Base-by-base conservation (phyloP, 257 asterid genomes). In the Hygrophila difformis region DNA sequence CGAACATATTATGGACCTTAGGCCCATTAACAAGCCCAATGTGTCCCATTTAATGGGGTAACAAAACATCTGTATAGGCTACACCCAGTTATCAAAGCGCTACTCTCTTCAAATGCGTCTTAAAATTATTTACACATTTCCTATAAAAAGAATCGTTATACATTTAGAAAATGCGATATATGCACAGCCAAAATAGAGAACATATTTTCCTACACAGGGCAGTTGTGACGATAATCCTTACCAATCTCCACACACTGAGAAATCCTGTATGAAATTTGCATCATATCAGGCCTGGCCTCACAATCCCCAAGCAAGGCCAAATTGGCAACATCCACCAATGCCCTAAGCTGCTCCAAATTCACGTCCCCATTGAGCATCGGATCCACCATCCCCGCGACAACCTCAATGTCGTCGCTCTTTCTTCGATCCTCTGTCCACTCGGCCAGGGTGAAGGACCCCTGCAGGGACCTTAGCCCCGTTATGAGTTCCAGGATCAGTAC, bases 361-460 rank as follows among this genome's bases (percentile, higher is more conserved):
- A 70, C 68, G 5, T 61, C 56, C 0, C 60, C 72, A 11, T 60
- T 50, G 11, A 84, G 64, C 11, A 73, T 67, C 0, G 89, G 84
- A 53, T 84, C 93, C 72, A 81, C 28, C 64, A 81, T 70, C 31
- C 63, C 70, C 1, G 45, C 44, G 61, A 75, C 15, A 16, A 33
- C 71, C 34, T 61, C 87, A 49, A 53, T 31, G 28, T 69, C 56
- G 1, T 63, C 80, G 3, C 71, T 75, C 40, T 18, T 64, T 9
- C 93, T 52, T 1, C 64, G 56, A 40, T 75, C 84, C 61, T 73
- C 78, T 0, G 95, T 81, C 84, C 80, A 81, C 42, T 84, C 95
- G 0, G 87, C 79, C 12, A 78, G 68, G 0, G 93, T 84, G 11
- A 53, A 56, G 1, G 95, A 81, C 3, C 95, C 89, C 45, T 81